Conservation (phyloP, 345 rosid species). For the Syzygium oleosum region DNA sequence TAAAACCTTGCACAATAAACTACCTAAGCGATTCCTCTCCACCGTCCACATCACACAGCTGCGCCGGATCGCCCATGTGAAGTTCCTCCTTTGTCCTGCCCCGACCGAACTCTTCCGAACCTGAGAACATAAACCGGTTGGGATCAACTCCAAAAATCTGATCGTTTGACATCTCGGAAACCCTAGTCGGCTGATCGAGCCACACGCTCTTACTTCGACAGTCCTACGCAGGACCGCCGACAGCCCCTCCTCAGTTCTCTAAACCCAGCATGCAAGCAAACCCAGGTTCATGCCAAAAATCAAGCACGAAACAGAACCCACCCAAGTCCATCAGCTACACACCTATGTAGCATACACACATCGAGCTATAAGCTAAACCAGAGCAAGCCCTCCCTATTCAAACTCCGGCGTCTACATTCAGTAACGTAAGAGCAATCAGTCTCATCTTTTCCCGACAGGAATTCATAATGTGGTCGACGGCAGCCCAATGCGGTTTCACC, state of each 20-base stretch:
- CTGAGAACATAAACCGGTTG: neutral
- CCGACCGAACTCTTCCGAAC: neutral
- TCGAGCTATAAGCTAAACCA: neutral
- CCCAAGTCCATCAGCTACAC: neutral
- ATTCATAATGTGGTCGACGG: neutral
- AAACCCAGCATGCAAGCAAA: neutral
- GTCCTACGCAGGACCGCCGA: neutral
- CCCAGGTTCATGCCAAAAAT: neutral
- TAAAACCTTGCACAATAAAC: neutral
- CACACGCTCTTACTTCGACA: neutral
- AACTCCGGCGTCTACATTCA: neutral
- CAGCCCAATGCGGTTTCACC: neutral
- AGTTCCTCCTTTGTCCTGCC: neutral
- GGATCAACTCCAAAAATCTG: neutral
- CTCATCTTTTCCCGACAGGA: neutral
- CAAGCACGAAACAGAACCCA: neutral
- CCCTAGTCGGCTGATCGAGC: neutral
- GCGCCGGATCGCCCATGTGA: rapidly evolving
- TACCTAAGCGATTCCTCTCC: neutral
- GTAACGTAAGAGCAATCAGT: neutral
- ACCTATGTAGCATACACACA: neutral
- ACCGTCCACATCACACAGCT: neutral
- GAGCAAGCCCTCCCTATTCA: neutral
- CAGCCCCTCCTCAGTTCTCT: neutral
- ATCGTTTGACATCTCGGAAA: neutral